Percentiles rank a stretch among this genome's conserved stretches.
Conservation (phyloP, 2,329 filamentous ascomycete genomes). For the Fusarium marasasianum region DNA sequence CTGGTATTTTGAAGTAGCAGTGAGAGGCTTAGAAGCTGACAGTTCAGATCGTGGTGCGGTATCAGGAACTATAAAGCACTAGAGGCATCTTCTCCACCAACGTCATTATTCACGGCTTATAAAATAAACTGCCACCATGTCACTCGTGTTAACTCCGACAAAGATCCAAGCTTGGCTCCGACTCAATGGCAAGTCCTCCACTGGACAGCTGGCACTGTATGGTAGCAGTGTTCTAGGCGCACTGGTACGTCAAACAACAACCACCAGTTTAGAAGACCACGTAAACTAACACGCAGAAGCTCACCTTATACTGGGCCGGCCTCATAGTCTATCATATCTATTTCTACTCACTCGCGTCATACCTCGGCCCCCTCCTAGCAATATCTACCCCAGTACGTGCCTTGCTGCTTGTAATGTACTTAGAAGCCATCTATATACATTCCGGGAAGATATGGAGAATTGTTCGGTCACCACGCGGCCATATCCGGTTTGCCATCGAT, state of each 20-base stretch:
- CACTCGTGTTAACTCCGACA: background rate
- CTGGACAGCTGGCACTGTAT: background rate
- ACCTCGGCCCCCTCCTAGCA: background rate
- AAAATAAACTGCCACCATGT: background rate
- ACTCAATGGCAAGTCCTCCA: background rate
- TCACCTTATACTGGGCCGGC: background rate
- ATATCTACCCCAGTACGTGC: background rate
- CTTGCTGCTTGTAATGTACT: background rate
- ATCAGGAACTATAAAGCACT: background rate
- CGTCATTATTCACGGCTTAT: too few species aligned
- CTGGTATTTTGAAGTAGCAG: background rate
- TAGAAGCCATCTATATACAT: background rate
- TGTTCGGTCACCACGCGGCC: background rate
- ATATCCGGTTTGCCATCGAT: background rate
- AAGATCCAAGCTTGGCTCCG: background rate
- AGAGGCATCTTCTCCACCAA: background rate
- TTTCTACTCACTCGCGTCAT: background rate
- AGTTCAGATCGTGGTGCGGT: too few species aligned
- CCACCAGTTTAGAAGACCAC: background rate
- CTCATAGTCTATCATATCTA: background rate
- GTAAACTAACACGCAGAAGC: background rate
- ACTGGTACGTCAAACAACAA: background rate
- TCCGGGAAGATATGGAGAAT: background rate
- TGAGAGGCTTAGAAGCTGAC: background rate
- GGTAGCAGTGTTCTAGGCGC: background rate